Evolutionary conservation across 2,329 filamentous ascomycete genomes (phyloP).

Genomic region (Colletotrichum costaricense): DNA sequence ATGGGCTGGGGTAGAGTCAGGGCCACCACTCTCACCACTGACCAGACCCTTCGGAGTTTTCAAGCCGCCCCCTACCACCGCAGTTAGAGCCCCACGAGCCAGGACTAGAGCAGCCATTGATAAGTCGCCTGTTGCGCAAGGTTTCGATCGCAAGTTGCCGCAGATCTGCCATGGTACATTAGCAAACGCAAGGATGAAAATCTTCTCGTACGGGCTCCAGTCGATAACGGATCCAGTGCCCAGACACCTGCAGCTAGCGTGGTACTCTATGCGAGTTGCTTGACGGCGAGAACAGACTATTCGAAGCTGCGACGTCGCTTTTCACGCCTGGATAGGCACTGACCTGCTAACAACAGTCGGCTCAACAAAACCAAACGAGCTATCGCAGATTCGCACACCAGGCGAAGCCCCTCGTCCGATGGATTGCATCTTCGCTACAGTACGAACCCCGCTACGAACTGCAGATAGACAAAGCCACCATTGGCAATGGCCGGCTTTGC

Average conservation of each 20-base stretch:
- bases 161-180: constrained; percentile 34
- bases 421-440: constrained; percentile 6
- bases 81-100: constrained; percentile 30
- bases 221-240: constrained; percentile 13
- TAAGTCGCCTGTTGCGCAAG: constrained; percentile 18
- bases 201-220: constrained; percentile 34
- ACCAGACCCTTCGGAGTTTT: constrained; percentile 36
- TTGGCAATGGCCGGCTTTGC: constrained; percentile 16
- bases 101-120: constrained; percentile 19
- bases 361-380: constrained; percentile 22
- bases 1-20: constrained; percentile 27
- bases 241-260: constrained; percentile 18
- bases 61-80: constrained; percentile 31
- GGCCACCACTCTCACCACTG: constrained; percentile 31
- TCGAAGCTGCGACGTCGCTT: neutral
- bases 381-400: constrained; percentile 2
- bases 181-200: constrained; percentile 35
- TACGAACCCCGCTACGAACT: constrained; percentile 12
- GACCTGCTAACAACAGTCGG: constrained; percentile 7
- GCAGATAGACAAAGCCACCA: constrained; percentile 29
- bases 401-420: constrained; percentile 1
- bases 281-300: neutral
- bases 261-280: constrained; percentile 9
- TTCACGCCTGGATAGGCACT: constrained; percentile 10
- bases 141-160: constrained; percentile 34